Percentiles rank a stretch among this genome's conserved stretches.
phyloP scores from a whole-genome alignment of 176 grass and related monocot genomes.

The Raddia distichophylla region DNA sequence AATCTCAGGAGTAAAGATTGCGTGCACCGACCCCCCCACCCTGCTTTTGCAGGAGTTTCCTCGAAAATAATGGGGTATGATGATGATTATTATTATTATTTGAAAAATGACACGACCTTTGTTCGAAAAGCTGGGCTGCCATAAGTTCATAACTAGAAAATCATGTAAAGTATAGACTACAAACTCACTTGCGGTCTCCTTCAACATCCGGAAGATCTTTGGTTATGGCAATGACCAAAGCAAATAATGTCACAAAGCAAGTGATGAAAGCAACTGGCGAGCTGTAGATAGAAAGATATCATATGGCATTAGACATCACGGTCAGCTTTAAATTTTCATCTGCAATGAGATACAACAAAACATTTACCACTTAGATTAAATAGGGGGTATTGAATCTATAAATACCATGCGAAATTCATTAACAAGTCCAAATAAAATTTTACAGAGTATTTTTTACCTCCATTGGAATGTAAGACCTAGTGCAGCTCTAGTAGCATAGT shows the following conservation, averaged over 20 bases:
- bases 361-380: conserved; percentile 45
- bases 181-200: conserved; percentile 95
- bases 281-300: conserved; percentile 73
- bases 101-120: conserved; percentile 18
- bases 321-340: conserved; percentile 37
- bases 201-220: conserved; percentile 99
- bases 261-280: conserved; percentile 96
- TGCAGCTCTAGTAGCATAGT: conserved; percentile 97
- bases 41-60: too few species aligned
- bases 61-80: too few species aligned
- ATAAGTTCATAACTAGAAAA: not conserved
- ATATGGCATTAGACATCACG: conserved; percentile 55
- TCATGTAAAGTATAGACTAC: conserved; percentile 25
- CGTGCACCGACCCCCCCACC: too few species aligned
- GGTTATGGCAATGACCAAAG: conserved; percentile 99
- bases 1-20: too few species aligned
- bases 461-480: conserved; percentile 93
- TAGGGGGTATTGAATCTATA: conserved; percentile 9
- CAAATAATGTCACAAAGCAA: conserved; percentile 93
- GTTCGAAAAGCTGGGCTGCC: not conserved
- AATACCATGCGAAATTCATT: conserved; percentile 31
- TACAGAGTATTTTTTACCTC: conserved; percentile 70
- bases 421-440: conserved; percentile 24
- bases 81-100: too few species aligned
- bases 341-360: conserved; percentile 43